A percentile compares a stretch with the other conserved stretches of the same genome.
Evolutionary conservation across 1,139 yeast genomes (phyloP).

Genomic region (Geotrichum aggregatum): DNA sequence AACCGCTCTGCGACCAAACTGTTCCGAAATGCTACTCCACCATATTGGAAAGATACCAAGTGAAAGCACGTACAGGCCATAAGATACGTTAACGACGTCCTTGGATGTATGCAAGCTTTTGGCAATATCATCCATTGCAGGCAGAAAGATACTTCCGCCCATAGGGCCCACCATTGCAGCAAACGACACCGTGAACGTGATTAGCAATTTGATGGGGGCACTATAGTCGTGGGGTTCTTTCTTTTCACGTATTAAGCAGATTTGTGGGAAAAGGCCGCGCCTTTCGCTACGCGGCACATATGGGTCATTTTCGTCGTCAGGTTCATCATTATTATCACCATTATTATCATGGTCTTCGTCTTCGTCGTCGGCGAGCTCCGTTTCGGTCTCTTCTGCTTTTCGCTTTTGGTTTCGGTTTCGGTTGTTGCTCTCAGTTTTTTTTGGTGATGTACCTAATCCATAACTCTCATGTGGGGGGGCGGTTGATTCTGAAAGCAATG

Average conservation of each 20-base stretch:
- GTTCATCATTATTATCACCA: not conserved
- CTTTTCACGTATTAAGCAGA: slow-evolving; percentile 65
- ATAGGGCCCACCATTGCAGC: slow-evolving; percentile 83
- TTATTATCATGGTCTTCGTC: too few species aligned
- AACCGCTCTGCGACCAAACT: slow-evolving; percentile 63
- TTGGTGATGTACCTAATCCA: too few species aligned
- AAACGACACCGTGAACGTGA: slow-evolving; percentile 63
- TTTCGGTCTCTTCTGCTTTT: too few species aligned
- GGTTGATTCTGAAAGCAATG: too few species aligned
- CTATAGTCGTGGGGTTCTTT: slow-evolving; percentile 69
- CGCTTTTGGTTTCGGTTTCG: too few species aligned
- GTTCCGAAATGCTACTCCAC: slow-evolving; percentile 83
- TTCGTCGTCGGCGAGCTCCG: not conserved
- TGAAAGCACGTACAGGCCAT: slow-evolving; percentile 70
- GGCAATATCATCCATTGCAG: slow-evolving; percentile 61
- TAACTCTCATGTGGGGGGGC: too few species aligned
- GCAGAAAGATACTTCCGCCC: slow-evolving; percentile 84
- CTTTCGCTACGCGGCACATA: slow-evolving; percentile 27
- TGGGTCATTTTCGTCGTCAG: slow-evolving; percentile 2
- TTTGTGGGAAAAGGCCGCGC: slow-evolving; percentile 29
- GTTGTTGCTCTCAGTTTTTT: too few species aligned
- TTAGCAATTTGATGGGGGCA: slow-evolving; percentile 44
- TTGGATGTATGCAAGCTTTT: slow-evolving; percentile 52
- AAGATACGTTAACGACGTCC: slow-evolving; percentile 66
- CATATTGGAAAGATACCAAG: slow-evolving; percentile 80